Evolutionary conservation across 768 basidiomycete species (phyloP).

Genomic region (Neoboletus subvelutipes): DNA sequence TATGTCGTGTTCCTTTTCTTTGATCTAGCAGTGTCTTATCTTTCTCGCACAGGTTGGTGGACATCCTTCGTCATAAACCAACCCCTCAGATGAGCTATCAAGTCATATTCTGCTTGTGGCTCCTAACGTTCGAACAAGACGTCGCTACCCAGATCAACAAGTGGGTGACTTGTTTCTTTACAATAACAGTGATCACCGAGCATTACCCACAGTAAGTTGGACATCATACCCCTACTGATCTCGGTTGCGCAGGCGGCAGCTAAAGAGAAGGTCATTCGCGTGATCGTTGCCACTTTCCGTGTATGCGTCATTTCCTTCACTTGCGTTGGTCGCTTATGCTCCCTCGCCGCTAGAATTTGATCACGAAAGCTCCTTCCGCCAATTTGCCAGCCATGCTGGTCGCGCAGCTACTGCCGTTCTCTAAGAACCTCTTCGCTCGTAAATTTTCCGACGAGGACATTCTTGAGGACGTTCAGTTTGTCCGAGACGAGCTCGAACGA

Average conservation of each 20-base stretch:
- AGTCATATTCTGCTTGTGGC: slow-evolving; percentile 90
- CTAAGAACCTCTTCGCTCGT: slow-evolving; percentile 75
- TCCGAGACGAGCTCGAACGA: slow-evolving; percentile 80
- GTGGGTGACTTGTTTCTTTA: slow-evolving; percentile 42
- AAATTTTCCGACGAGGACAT: slow-evolving; percentile 98
- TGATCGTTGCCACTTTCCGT: slow-evolving; percentile 88
- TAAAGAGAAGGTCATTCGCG: slow-evolving; percentile 96
- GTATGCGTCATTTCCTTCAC: slow-evolving; percentile 39
- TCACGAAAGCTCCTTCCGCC: slow-evolving; percentile 81
- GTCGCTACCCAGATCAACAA: slow-evolving; percentile 86
- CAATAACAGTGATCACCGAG: not conserved
- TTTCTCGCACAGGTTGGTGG: slow-evolving; percentile 60
- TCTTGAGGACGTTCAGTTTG: slow-evolving; percentile 84
- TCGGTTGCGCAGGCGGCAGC: slow-evolving; percentile 85
- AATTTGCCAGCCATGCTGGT: slow-evolving; percentile 95
- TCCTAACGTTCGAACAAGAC: slow-evolving; percentile 86
- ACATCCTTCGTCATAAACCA: slow-evolving; percentile 76
- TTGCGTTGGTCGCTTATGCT: slow-evolving; percentile 5
- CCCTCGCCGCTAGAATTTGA: slow-evolving; percentile 62
- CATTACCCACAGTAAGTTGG: slow-evolving; percentile 65
- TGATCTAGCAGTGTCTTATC: not conserved
- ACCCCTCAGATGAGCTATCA: slow-evolving; percentile 96
- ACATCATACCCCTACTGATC: slow-evolving; percentile 82
- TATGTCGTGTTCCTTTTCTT: slow-evolving; percentile 26
- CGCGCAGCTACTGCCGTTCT: slow-evolving; percentile 80